Conservation (phyloP, 148 eudicot genomes). For the Fagopyrum homotropicum region DNA sequence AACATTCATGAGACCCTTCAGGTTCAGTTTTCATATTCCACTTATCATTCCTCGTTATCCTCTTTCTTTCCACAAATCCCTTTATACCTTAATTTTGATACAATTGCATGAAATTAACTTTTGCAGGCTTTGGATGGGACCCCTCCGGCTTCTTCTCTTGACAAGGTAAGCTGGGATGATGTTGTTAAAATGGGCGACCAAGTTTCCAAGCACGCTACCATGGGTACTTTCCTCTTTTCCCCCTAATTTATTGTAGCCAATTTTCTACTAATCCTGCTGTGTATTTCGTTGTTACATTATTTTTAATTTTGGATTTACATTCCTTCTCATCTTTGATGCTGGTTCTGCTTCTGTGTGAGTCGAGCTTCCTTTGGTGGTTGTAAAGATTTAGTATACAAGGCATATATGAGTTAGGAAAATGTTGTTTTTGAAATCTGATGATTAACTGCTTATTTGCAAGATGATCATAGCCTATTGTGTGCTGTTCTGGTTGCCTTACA, state of each 20-base stretch:
- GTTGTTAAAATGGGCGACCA: slow-evolving; percentile 69
- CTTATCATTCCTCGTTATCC: not conserved
- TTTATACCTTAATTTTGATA: not conserved
- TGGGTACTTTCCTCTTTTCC: slow-evolving; percentile 29
- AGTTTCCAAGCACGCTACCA: slow-evolving; percentile 79
- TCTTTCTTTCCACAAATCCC: not conserved
- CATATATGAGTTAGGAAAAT: not conserved
- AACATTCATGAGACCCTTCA: slow-evolving; percentile 53
- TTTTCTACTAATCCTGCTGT: not conserved
- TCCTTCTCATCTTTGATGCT: not conserved
- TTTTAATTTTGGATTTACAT: not conserved
- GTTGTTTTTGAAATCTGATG: not conserved
- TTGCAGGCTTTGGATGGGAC: slow-evolving; percentile 53
- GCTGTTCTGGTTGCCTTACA: not conserved
- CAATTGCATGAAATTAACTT: not conserved
- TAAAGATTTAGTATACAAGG: not conserved
- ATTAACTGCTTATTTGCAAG: not conserved
- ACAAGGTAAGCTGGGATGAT: slow-evolving; percentile 69
- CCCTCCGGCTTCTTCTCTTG: slow-evolving; percentile 47
- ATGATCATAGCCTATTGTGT: not conserved
- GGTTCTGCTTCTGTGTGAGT: not conserved
- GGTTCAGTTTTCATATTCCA: slow-evolving; percentile 17
- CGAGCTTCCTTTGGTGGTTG: not conserved
- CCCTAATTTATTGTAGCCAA: not conserved
- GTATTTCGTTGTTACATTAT: not conserved